A percentile compares a stretch with the other conserved stretches of the same genome.
Evolutionary conservation across 805 yeast genomes (phyloP).

Genomic region (Komagataella mondaviorum): DNA sequence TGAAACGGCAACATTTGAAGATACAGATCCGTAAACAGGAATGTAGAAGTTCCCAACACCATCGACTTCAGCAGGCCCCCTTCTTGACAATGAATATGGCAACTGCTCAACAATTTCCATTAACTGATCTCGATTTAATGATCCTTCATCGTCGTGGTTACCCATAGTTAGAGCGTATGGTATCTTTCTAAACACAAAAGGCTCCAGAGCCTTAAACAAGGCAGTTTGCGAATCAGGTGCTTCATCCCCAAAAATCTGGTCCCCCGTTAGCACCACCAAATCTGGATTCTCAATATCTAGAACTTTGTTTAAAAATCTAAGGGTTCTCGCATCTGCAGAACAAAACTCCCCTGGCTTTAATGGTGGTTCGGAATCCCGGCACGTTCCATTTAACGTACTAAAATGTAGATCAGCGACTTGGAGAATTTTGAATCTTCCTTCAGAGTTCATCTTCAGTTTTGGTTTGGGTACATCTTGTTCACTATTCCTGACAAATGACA

Average conservation of each 20-base stretch:
- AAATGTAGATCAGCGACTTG: constrained; percentile 91
- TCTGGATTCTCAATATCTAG: constrained; percentile 74
- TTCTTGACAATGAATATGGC: constrained; percentile 53
- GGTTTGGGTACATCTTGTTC: constrained; percentile 9
- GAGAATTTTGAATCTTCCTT: constrained; percentile 57
- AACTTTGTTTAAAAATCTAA: constrained; percentile 43
- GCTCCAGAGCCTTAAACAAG: constrained; percentile 59
- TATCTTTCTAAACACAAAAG: constrained; percentile 50
- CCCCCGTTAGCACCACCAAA: constrained; percentile 80
- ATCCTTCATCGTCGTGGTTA: constrained; percentile 89
- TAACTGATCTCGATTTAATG: constrained; percentile 41
- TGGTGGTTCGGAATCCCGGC: constrained; percentile 59
- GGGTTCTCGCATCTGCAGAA: constrained; percentile 66
- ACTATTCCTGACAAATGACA: constrained; percentile 6
- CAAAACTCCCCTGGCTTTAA: constrained; percentile 34
- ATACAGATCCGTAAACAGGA: constrained; percentile 18
- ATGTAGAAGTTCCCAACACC: constrained; percentile 79
- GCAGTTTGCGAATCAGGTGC: constrained; percentile 78
- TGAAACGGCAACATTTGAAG: constrained; percentile 29
- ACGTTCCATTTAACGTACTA: constrained; percentile 70
- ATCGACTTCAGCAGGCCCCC: constrained; percentile 54
- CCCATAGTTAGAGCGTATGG: constrained; percentile 87
- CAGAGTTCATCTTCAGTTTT: constrained; percentile 19
- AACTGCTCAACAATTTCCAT: constrained; percentile 41
- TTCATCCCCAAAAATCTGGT: constrained; percentile 73